These are phyloP conservation scores for Epichloe sp. DNA, from an alignment of 2,329 filamentous ascomycete genomes.

Conservation along the genomic window DNA sequence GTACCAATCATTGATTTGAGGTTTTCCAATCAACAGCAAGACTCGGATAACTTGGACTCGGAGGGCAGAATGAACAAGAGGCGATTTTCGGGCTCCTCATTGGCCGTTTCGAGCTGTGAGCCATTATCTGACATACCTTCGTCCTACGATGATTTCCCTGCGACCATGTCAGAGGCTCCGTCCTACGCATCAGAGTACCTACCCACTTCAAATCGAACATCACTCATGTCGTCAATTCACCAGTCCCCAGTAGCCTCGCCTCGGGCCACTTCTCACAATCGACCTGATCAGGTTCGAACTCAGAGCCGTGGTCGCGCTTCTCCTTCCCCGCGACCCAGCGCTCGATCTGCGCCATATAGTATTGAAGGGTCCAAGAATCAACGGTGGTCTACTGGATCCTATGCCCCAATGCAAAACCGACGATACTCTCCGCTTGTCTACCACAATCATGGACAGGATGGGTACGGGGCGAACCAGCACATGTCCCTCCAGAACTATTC, in stretches of 20 bases:
- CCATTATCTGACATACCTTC: slow-evolving; percentile 54
- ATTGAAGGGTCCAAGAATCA: slow-evolving; percentile 55
- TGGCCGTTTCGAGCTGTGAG: slow-evolving; percentile 56
- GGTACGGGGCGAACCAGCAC: slow-evolving; percentile 42
- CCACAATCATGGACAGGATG: slow-evolving; percentile 42
- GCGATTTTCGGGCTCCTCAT: slow-evolving; percentile 60
- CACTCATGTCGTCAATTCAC: slow-evolving; percentile 57
- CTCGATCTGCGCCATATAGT: slow-evolving; percentile 58
- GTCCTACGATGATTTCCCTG: slow-evolving; percentile 58
- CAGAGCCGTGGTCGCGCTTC: slow-evolving; percentile 59
- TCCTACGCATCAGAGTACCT: slow-evolving; percentile 57
- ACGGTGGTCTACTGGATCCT: slow-evolving; percentile 68
- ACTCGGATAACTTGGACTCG: slow-evolving; percentile 36
- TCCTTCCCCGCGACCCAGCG: slow-evolving; percentile 54
- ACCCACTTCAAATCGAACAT: slow-evolving; percentile 52
- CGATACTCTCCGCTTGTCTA: slow-evolving; percentile 50
- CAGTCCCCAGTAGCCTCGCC: slow-evolving; percentile 63
- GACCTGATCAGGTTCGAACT: slow-evolving; percentile 47
- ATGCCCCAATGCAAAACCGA: slow-evolving; percentile 41
- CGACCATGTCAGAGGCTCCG: slow-evolving; percentile 51
- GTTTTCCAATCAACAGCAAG: slow-evolving; percentile 32
- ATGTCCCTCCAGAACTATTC: slow-evolving; percentile 31
- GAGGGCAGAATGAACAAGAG: slow-evolving; percentile 42
- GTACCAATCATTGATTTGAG: slow-evolving; percentile 49
- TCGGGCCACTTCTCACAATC: slow-evolving; percentile 46